Evolutionary conservation across 345 rosid species (phyloP).

Genomic region (Populus tremula): DNA sequence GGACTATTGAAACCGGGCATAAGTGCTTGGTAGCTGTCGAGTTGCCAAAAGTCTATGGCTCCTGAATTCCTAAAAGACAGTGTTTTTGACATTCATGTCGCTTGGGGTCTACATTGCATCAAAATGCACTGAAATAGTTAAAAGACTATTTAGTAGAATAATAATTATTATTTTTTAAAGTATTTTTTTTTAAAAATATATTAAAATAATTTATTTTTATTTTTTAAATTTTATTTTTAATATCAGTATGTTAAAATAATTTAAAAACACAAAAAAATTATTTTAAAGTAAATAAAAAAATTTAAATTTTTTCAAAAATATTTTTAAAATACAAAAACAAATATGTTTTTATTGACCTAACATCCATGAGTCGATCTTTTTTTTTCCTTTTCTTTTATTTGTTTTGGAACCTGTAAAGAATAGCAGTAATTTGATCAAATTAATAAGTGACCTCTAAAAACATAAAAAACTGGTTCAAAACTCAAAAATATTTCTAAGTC

Average conservation of each 20-base stretch:
- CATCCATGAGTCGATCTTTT: not conserved
- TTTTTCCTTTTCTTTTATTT: not conserved
- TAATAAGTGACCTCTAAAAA: too few relatives aligned
- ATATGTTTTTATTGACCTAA: not conserved
- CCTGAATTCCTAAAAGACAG: not conserved
- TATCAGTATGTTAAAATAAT: fast-evolving
- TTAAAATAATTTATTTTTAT: too few relatives aligned
- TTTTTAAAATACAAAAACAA: too few relatives aligned
- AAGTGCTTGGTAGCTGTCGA: not conserved
- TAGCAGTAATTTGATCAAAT: too few relatives aligned
- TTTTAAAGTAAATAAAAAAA: too few relatives aligned
- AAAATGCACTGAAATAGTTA: not conserved
- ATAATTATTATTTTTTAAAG: too few relatives aligned
- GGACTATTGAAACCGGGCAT: not conserved
- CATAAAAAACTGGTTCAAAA: fast-evolving
- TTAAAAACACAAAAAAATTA: fast-evolving
- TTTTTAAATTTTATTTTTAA: too few relatives aligned
- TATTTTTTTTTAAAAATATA: too few relatives aligned
- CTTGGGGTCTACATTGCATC: not conserved
- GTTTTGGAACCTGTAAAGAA: too few relatives aligned
- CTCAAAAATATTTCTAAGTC: fast-evolving
- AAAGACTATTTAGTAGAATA: too few relatives aligned
- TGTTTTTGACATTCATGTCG: not conserved
- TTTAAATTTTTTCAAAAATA: too few relatives aligned
- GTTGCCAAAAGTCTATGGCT: not conserved